phyloP scores from a whole-genome alignment of 345 rosid species.

The Citrus unshiu region DNA sequence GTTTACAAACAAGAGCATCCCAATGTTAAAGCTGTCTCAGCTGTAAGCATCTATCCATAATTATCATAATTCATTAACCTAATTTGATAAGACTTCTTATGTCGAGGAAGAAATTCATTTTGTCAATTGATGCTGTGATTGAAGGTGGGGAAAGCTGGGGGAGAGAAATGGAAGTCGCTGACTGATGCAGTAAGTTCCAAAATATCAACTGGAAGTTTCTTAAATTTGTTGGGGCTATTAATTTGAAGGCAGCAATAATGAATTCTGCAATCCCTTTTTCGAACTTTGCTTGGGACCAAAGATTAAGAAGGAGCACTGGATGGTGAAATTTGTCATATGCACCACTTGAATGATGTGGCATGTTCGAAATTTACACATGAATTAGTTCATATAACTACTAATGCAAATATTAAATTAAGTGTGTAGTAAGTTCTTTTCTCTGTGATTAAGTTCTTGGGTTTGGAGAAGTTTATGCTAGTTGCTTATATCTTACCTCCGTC shows the following conservation, averaged over 20 bases:
- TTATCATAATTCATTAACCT: background rate
- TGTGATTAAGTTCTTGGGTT: background rate
- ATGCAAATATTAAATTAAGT: conserved; percentile 6
- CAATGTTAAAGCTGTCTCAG: conserved; percentile 42
- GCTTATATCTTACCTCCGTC: background rate
- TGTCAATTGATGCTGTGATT: conserved; percentile 10
- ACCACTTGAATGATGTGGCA: conserved; percentile 3
- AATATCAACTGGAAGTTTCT: background rate
- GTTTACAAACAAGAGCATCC: conserved; percentile 50
- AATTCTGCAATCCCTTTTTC: background rate
- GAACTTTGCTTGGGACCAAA: background rate
- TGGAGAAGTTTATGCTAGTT: background rate
- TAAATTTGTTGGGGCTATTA: background rate
- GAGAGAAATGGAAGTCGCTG: conserved; percentile 52
- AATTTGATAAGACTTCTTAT: background rate
- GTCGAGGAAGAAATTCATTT: background rate
- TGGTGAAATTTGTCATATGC: conserved; percentile 9
- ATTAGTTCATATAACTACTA: conserved; percentile 8
- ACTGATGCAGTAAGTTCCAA: conserved; percentile 30
- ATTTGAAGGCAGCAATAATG: background rate
- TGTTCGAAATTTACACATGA: background rate
- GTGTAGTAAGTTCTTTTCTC: conserved; percentile 12
- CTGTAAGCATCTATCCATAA: conserved; percentile 29
- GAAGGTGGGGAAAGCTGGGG: conserved; percentile 63
- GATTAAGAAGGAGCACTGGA: background rate